Percentiles rank a stretch among this genome's conserved stretches.
Conservation (phyloP, 352 stramenopile species). For the Halophytophthora polymorphica region DNA sequence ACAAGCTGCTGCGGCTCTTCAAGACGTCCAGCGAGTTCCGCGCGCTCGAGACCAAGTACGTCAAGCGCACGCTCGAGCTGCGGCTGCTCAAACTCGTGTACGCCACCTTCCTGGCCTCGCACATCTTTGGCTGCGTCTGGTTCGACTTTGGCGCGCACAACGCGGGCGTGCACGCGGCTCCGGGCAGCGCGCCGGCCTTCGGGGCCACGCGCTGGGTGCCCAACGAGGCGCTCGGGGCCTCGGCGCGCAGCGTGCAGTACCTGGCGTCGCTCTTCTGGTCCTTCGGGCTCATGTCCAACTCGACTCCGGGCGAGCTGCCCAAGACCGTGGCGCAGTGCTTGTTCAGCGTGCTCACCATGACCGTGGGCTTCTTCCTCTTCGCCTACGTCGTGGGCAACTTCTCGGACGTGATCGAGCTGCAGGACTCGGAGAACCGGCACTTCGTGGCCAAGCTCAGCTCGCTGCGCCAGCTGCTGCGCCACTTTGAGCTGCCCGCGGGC, state of each 20-base stretch:
- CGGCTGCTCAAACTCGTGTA: constrained; percentile 53
- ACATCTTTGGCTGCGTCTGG: constrained; percentile 57
- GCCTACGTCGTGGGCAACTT: constrained; percentile 62
- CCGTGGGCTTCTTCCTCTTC: constrained; percentile 56
- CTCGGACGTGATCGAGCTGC: constrained; percentile 50
- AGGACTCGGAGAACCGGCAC: constrained; percentile 55
- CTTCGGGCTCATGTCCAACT: constrained; percentile 56
- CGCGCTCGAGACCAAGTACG: constrained; percentile 47
- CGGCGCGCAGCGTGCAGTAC: constrained; percentile 36
- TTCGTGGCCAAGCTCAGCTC: constrained; percentile 61
- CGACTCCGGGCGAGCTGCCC: constrained; percentile 45
- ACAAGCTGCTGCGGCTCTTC: constrained; percentile 56
- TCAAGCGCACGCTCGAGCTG: constrained; percentile 49
- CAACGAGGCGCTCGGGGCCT: constrained; percentile 13
- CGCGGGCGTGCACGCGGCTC: constrained; percentile 30
- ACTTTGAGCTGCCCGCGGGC: constrained; percentile 43
- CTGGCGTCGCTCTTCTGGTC: constrained; percentile 50
- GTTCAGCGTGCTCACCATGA: constrained; percentile 61
- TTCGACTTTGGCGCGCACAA: constrained; percentile 57
- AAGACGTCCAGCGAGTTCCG: constrained; percentile 45
- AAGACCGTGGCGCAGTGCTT: constrained; percentile 46
- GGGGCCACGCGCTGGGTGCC: constrained; percentile 33
- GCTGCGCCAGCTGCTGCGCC: constrained; percentile 41
- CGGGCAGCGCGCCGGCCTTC: constrained; percentile 24
- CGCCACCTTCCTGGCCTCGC: constrained; percentile 49